These are phyloP conservation scores for Blastobotrys petasosporus DNA, from an alignment of 1,139 yeast genomes.

Conservation along the genomic window DNA sequence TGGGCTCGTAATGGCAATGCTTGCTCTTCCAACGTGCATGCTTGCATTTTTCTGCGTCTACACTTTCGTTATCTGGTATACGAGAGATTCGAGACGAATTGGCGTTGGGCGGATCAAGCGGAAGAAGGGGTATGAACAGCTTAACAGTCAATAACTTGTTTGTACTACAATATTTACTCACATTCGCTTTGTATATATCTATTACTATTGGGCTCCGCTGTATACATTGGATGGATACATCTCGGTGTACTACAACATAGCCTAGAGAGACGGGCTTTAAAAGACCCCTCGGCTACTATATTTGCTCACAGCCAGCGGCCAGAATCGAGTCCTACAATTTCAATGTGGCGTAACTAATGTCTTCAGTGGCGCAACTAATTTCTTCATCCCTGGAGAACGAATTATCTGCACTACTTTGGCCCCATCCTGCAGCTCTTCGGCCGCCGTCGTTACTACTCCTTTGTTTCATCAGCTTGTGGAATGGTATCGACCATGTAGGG, in stretches of 20 bases:
- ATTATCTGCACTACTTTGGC: no score
- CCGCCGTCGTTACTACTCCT: no score
- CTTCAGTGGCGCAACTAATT: no score
- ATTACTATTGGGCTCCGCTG: no score
- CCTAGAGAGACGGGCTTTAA: not conserved
- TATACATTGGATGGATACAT: no score
- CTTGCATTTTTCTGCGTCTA: slow-evolving; percentile 40
- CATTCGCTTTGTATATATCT: not conserved
- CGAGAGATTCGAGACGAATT: slow-evolving; percentile 9
- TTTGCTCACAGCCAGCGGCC: slow-evolving; percentile 16
- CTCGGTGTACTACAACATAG: no score
- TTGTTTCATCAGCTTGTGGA: no score
- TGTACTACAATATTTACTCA: no score
- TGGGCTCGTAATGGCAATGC: slow-evolving; percentile 57
- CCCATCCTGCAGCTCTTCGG: no score
- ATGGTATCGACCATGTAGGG: no score
- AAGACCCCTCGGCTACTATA: slow-evolving; percentile 6
- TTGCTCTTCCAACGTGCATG: slow-evolving; percentile 63
- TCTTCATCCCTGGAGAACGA: no score
- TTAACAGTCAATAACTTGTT: not conserved
- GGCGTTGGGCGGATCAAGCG: slow-evolving; percentile 1
- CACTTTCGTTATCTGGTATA: slow-evolving; percentile 13
- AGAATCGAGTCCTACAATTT: slow-evolving; percentile 28
- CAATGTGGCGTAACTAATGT: no score
- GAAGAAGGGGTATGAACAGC: slow-evolving; percentile 8